These are phyloP conservation scores for Aspergillus ruber DNA, from an alignment of 2,329 filamentous ascomycete species.

Conservation along the genomic window DNA sequence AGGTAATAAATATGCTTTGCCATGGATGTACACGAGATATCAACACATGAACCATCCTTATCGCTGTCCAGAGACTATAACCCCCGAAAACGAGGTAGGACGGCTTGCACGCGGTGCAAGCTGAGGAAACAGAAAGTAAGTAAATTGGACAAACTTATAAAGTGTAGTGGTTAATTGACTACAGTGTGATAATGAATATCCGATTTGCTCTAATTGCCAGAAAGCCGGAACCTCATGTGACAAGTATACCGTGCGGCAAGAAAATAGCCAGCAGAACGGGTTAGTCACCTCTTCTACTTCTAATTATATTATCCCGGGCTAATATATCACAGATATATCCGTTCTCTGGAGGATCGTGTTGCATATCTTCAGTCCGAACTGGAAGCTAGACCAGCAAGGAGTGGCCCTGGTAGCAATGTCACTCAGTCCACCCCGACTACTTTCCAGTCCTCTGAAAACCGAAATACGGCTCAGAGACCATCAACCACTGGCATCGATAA, in stretches of 20 bases:
- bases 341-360: slow-evolving; percentile 37
- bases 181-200: slow-evolving; percentile 42
- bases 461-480: slow-evolving; percentile 12
- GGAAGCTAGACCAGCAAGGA: slow-evolving; percentile 11
- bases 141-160: not conserved
- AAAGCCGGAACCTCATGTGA: slow-evolving; percentile 39
- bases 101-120: slow-evolving; percentile 43
- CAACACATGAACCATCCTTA: slow-evolving; percentile 15
- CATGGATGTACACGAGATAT: slow-evolving; percentile 16
- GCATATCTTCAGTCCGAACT: slow-evolving; percentile 36
- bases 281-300: slow-evolving; percentile 7
- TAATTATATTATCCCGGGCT: not conserved
- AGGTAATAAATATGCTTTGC: not conserved
- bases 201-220: slow-evolving; percentile 40
- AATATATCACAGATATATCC: slow-evolving; percentile 31
- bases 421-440: slow-evolving; percentile 13
- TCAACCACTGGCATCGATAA: slow-evolving; percentile 20
- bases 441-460: slow-evolving; percentile 18
- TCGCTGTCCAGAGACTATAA: slow-evolving; percentile 29
- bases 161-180: not conserved
- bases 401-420: slow-evolving; percentile 8
- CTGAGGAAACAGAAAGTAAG: slow-evolving; percentile 40
- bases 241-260: slow-evolving; percentile 37
- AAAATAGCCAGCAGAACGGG: slow-evolving; percentile 32
- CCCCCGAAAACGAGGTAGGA: slow-evolving; percentile 41